Conservation (phyloP, 139 green algal species). For the Picochlorum sp. region DNA sequence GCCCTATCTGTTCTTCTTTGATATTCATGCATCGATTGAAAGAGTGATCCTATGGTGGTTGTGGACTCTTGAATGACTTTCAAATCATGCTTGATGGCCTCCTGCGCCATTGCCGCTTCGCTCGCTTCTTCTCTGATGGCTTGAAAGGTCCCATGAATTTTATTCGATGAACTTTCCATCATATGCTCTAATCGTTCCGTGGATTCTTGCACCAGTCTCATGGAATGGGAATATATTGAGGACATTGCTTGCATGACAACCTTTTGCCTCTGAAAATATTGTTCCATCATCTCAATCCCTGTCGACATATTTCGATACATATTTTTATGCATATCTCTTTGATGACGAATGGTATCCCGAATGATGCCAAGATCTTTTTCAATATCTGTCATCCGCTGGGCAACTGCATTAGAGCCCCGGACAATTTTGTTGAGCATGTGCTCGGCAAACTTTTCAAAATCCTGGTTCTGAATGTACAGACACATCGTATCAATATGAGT, state of each 20-base stretch:
- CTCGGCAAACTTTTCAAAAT: constrained; percentile 39
- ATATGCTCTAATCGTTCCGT: too few relatives aligned
- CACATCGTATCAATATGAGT: constrained; percentile 37
- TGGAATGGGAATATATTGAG: too few relatives aligned
- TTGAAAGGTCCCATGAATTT: not conserved
- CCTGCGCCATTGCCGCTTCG: constrained; percentile 1
- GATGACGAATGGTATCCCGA: too few relatives aligned
- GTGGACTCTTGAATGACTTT: constrained; percentile 1
- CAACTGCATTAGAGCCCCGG: constrained; percentile 14
- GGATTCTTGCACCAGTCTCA: too few relatives aligned
- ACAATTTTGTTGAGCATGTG: constrained; percentile 32
- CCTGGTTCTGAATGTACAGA: constrained; percentile 40
- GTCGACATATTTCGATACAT: not conserved
- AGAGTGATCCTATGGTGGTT: constrained; percentile 2
- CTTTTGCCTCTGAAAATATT: too few relatives aligned
- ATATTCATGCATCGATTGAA: constrained; percentile 11
- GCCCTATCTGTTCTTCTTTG: constrained; percentile 23
- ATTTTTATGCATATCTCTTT: too few relatives aligned
- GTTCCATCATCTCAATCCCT: too few relatives aligned
- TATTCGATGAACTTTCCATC: too few relatives aligned
- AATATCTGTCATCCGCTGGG: not conserved
- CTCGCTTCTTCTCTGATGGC: not conserved
- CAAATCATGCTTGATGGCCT: not conserved
- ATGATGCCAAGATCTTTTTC: not conserved
- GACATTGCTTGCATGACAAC: too few relatives aligned